Percentiles rank a stretch among this genome's conserved stretches.
These are phyloP conservation scores for Epichloe hybrida DNA, from an alignment of 2,329 filamentous ascomycete species.

Conservation along the genomic window DNA sequence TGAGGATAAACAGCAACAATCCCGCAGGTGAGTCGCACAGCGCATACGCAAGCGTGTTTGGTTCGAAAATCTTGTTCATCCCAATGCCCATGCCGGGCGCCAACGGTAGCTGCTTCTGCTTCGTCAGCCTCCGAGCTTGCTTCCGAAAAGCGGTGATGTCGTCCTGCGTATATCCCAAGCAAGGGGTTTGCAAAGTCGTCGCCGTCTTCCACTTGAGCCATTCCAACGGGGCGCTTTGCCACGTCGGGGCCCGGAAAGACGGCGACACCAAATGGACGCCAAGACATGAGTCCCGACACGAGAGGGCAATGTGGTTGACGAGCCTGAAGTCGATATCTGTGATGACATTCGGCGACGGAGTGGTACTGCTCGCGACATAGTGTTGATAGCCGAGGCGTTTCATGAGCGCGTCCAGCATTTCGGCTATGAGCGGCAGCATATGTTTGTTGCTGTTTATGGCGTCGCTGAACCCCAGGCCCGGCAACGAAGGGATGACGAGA, in stretches of 20 bases:
- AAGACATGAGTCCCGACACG: constrained; percentile 36
- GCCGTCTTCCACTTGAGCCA: constrained; percentile 46
- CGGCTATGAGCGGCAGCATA: constrained; percentile 38
- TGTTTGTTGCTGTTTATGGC: constrained; percentile 35
- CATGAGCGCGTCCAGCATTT: constrained; percentile 47
- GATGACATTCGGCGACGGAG: constrained; percentile 30
- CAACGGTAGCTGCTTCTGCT: constrained; percentile 7
- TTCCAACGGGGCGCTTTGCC: constrained; percentile 27
- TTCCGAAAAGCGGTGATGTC: constrained; percentile 33
- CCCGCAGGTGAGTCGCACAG: constrained; percentile 49
- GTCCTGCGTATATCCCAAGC: constrained; percentile 41
- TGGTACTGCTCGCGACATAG: constrained; percentile 44
- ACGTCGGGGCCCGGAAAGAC: constrained; percentile 34
- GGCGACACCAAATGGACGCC: constrained; percentile 50
- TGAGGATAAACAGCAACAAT: constrained; percentile 40
- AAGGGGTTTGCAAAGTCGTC: constrained; percentile 29
- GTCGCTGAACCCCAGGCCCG: constrained; percentile 55
- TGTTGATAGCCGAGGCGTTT: constrained; percentile 40
- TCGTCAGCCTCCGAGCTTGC: constrained; percentile 1
- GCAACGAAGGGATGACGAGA: constrained; percentile 51
- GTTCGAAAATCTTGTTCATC: constrained; percentile 24
- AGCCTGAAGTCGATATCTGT: constrained; percentile 39
- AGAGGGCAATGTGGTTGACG: constrained; percentile 32
- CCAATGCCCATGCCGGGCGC: constrained; percentile 16
- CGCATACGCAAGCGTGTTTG: constrained; percentile 44